Conservation (phyloP, 75 land plant genomes). For the Cupressus sempervirens region DNA sequence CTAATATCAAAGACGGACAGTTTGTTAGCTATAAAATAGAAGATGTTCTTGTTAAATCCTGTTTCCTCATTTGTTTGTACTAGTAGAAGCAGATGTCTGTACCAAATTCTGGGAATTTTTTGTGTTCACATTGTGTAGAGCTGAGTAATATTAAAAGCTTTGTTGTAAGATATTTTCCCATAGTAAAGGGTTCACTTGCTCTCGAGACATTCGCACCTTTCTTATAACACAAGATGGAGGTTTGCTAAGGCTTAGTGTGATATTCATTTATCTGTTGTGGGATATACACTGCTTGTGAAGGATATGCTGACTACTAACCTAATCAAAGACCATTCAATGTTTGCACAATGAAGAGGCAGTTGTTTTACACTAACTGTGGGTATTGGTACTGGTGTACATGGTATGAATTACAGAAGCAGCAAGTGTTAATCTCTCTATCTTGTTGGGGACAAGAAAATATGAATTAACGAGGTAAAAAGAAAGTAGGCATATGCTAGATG, state of each 20-base stretch:
- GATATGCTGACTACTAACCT: not conserved
- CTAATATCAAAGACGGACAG: slow-evolving; percentile 1
- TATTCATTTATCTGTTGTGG: not conserved
- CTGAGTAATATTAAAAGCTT: not conserved
- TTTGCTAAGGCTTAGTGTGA: not conserved
- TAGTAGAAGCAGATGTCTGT: not conserved
- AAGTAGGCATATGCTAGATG: not conserved
- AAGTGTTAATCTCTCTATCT: not conserved
- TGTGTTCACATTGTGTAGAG: not conserved
- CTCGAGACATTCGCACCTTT: not conserved
- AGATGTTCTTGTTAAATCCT: not conserved
- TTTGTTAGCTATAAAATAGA: not conserved
- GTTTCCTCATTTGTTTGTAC: not conserved
- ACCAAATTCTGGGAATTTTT: not conserved
- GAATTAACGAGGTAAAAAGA: not conserved
- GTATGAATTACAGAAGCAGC: not conserved
- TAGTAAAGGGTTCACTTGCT: not conserved
- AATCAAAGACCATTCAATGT: not conserved
- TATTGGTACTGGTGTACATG: not conserved
- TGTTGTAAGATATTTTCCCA: not conserved
- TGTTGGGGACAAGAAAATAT: not conserved
- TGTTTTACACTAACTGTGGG: not conserved
- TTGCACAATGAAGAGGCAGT: not conserved
- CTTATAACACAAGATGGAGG: slow-evolving; percentile 1
- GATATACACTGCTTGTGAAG: not conserved